Percentiles rank a stretch among this genome's conserved stretches.
phyloP scores from a whole-genome alignment of 345 rosid species.

The Citrus maxima region DNA sequence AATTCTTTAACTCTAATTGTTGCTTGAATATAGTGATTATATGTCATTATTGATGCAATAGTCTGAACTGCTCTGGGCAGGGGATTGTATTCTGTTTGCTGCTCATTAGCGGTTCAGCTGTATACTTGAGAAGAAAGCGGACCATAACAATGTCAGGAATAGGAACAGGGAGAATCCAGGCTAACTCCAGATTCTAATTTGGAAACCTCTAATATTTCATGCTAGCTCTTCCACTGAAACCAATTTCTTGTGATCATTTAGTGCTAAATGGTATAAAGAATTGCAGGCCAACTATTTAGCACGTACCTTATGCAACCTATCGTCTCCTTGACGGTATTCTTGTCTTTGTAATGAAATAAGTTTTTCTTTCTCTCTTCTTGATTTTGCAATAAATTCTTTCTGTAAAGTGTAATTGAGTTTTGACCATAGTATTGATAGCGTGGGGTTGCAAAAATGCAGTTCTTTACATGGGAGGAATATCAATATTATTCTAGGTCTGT shows the following conservation, averaged over 20 bases:
- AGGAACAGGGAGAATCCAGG: slow-evolving; percentile 54
- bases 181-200: slow-evolving; percentile 57
- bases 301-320: not conserved
- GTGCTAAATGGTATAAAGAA: not conserved
- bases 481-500: not conserved
- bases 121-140: slow-evolving; percentile 63
- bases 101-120: slow-evolving; percentile 52
- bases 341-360: not conserved
- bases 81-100: slow-evolving; percentile 51
- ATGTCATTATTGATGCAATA: not conserved
- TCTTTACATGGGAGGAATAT: not conserved
- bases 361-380: not conserved
- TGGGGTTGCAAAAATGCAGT: not conserved
- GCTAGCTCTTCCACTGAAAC: not conserved
- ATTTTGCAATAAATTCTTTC: not conserved
- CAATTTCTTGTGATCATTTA: not conserved
- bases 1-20: not conserved
- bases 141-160: slow-evolving; percentile 48
- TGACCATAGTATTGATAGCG: no score
- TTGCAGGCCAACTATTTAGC: not conserved
- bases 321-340: not conserved
- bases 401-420: not conserved
- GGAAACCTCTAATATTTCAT: not conserved
- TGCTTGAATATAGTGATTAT: not conserved
- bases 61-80: slow-evolving; percentile 35